A percentile compares a stretch with the other conserved stretches of the same genome.
These are phyloP conservation scores for Cerrena zonata DNA, from an alignment of 1,284 basidiomycete genomes.

Conservation along the genomic window DNA sequence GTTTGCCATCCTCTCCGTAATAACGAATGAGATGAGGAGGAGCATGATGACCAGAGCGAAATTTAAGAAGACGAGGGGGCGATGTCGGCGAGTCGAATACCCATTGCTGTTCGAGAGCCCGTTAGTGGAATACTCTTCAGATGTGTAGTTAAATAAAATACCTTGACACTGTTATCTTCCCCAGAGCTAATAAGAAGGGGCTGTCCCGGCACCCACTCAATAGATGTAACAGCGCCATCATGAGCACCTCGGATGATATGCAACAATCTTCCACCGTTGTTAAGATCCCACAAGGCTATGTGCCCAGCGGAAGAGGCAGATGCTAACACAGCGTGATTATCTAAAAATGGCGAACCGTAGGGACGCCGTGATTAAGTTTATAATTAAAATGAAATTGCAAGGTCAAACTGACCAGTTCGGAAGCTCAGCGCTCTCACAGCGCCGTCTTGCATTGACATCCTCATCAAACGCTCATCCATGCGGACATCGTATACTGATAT, in stretches of 20 bases:
- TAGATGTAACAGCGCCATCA: constrained; percentile 70
- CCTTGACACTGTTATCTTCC: constrained; percentile 91
- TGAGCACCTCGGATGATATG: constrained; percentile 85
- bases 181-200: constrained; percentile 83
- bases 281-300: constrained; percentile 87
- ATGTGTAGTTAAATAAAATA: constrained; percentile 26
- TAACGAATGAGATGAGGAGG: constrained; percentile 91
- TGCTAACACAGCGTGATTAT: constrained; percentile 82
- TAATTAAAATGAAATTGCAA: neutral
- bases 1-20: constrained; percentile 95
- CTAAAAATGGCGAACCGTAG: constrained; percentile 22
- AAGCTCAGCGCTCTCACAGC: constrained; percentile 76
- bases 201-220: constrained; percentile 89
- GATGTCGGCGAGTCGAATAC: constrained; percentile 87
- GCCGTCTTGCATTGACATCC: constrained; percentile 84
- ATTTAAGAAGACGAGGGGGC: constrained; percentile 84
- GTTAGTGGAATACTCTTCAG: constrained; percentile 1
- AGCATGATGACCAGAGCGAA: constrained; percentile 84
- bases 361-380: neutral
- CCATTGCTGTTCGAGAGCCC: constrained; percentile 76
- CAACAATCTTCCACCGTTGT: constrained; percentile 72
- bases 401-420: constrained; percentile 63
- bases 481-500: constrained; percentile 87
- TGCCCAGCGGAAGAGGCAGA: constrained; percentile 83
- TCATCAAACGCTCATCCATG: constrained; percentile 82